Percentiles rank a stretch among this genome's conserved stretches.
Conservation (phyloP, 805 yeast genomes). For the Hanseniaspora valbyensis region DNA sequence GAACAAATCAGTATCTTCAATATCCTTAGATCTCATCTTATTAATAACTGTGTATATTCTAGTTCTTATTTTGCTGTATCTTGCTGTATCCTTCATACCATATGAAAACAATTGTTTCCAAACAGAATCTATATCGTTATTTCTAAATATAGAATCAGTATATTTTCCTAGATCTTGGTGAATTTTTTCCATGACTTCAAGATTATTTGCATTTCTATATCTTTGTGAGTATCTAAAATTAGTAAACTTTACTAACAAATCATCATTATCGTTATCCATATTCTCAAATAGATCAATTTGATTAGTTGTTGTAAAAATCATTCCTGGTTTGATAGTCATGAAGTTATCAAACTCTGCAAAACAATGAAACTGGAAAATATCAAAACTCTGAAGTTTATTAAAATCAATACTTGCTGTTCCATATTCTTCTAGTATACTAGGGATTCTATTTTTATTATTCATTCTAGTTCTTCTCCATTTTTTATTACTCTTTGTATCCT, state of each 20-base stretch:
- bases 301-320: neutral
- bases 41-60: neutral
- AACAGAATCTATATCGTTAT: neutral
- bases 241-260: slow-evolving; percentile 4
- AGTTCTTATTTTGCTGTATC: neutral
- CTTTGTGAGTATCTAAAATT: slow-evolving; percentile 10
- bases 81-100: neutral
- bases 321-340: slow-evolving; percentile 13
- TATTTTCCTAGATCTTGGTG: neutral
- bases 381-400: slow-evolving; percentile 9
- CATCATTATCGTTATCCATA: neutral
- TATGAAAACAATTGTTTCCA: slow-evolving; percentile 1
- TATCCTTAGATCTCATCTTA: neutral
- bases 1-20: neutral
- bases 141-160: slow-evolving; percentile 6
- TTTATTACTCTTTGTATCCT: neutral
- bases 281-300: slow-evolving; percentile 4
- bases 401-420: slow-evolving; percentile 9
- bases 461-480: neutral
- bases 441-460: neutral
- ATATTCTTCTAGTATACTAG: slow-evolving; percentile 10
- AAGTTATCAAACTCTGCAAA: slow-evolving; percentile 9
- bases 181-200: neutral
- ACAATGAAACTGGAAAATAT: slow-evolving; percentile 3
- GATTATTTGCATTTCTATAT: slow-evolving; percentile 1